A percentile compares a stretch with the other conserved stretches of the same genome.
These are phyloP conservation scores for Phyllosticta capitalensis DNA, from an alignment of 2,329 filamentous ascomycete species.

Conservation along the genomic window DNA sequence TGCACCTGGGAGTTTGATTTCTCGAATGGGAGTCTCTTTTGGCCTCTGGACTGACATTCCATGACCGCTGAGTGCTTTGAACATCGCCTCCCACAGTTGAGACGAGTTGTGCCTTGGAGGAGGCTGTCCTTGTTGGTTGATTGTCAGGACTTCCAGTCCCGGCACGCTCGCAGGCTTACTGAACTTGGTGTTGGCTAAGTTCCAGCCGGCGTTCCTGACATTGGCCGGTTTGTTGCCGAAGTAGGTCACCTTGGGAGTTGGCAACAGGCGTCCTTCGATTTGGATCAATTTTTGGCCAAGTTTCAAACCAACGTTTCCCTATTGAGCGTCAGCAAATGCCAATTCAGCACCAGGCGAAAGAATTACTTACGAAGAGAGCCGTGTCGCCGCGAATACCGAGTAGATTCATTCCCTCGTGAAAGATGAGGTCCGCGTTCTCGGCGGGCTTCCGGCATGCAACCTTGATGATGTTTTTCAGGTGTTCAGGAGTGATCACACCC, in stretches of 20 bases:
- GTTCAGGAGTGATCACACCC: not conserved
- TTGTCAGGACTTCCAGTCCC: not conserved
- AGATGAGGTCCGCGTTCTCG: conserved; percentile 7
- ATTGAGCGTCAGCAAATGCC: not conserved
- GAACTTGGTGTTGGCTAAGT: not conserved
- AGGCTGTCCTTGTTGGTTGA: not conserved
- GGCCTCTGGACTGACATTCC: not conserved
- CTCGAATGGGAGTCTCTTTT: not conserved
- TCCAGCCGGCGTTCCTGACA: not conserved
- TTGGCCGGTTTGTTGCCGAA: not conserved
- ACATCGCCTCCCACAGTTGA: not conserved
- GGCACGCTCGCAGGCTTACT: not conserved
- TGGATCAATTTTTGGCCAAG: conserved; percentile 8
- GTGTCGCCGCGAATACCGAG: not conserved
- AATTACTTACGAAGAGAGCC: not conserved
- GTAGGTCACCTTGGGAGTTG: not conserved
- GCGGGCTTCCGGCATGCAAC: conserved; percentile 1
- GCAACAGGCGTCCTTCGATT: not conserved
- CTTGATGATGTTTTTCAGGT: conserved; percentile 4
- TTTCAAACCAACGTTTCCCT: not conserved
- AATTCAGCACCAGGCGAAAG: not conserved
- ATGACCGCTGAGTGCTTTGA: not conserved
- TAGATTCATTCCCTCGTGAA: conserved; percentile 7
- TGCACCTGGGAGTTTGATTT: not conserved
- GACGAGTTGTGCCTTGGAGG: not conserved